A percentile compares a stretch with the other conserved stretches of the same genome.
Evolutionary conservation across 2,329 filamentous ascomycete species (phyloP).

Genomic region (Epichloe sibirici): DNA sequence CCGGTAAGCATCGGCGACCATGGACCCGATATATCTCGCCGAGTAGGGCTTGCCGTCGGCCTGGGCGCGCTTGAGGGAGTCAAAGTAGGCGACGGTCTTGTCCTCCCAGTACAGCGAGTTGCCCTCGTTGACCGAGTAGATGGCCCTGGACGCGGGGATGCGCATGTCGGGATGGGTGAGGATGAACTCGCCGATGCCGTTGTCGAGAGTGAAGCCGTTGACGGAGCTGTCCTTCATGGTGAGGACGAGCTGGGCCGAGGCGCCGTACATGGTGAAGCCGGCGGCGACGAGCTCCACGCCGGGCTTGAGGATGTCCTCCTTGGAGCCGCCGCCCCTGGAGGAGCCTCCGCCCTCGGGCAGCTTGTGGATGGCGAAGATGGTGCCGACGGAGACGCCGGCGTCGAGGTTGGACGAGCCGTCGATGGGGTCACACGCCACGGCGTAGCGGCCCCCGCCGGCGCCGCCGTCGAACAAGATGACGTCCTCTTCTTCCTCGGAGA

Average conservation of each 20-base stretch:
- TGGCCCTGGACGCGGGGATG: conserved; percentile 66
- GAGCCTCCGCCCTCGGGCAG: conserved; percentile 60
- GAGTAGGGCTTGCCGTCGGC: conserved; percentile 79
- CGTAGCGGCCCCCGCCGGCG: conserved; percentile 69
- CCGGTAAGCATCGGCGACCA: conserved; percentile 97
- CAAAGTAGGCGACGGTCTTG: conserved; percentile 74
- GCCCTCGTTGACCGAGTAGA: conserved; percentile 98
- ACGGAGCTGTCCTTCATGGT: conserved; percentile 89
- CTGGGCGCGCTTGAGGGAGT: conserved; percentile 72
- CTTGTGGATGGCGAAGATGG: conserved; percentile 92
- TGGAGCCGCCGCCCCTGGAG: conserved; percentile 46
- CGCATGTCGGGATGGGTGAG: conserved; percentile 91
- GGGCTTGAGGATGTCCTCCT: conserved; percentile 78
- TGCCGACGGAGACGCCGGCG: conserved; percentile 93
- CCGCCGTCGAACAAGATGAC: conserved; percentile 75
- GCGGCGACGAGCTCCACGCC: conserved; percentile 85
- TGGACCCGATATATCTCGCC: conserved; percentile 88
- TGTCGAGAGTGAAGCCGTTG: conserved; percentile 97
- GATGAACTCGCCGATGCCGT: conserved; percentile 95
- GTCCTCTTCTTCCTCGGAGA: conserved; percentile 97
- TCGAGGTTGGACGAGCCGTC: conserved; percentile 97
- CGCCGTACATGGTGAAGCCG: conserved; percentile 99
- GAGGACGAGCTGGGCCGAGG: conserved; percentile 88
- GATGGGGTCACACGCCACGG: conserved; percentile 94
- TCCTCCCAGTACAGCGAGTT: conserved; percentile 97